Percentiles rank a stretch among this genome's conserved stretches.
Evolutionary conservation across 148 eudicot genomes (phyloP).

Genomic region (Camellia sinensis): DNA sequence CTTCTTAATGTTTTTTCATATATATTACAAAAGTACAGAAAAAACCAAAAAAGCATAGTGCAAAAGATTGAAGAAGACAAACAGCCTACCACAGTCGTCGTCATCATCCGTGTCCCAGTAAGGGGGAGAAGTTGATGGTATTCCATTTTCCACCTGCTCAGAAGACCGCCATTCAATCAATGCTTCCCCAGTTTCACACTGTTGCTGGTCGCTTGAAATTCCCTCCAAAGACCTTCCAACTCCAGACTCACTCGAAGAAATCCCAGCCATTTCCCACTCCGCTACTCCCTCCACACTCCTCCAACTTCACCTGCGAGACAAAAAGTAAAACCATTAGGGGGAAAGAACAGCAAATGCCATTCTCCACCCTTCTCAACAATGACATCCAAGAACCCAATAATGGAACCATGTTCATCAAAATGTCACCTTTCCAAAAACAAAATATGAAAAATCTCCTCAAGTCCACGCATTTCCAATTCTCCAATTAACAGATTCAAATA

Average conservation of each 20-base stretch:
- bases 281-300: slow-evolving; percentile 33
- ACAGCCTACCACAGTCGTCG: slow-evolving; percentile 51
- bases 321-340: slow-evolving; percentile 8
- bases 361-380: slow-evolving; percentile 4
- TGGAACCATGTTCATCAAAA: background rate
- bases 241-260: slow-evolving; percentile 49
- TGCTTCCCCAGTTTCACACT: slow-evolving; percentile 64
- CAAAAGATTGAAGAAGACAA: background rate
- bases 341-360: background rate
- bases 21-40: background rate
- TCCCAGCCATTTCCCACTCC: slow-evolving; percentile 66
- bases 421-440: slow-evolving; percentile 7
- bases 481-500: background rate
- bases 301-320: slow-evolving; percentile 40
- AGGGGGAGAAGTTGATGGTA: slow-evolving; percentile 89
- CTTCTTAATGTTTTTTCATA: background rate
- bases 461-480: background rate
- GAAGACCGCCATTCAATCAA: slow-evolving; percentile 82
- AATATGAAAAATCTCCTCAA: background rate
- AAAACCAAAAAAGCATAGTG: background rate
- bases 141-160: slow-evolving; percentile 80
- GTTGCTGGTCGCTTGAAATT: slow-evolving; percentile 49
- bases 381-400: background rate
- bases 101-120: slow-evolving; percentile 91
- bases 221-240: slow-evolving; percentile 57